Base-by-base conservation (phyloP, 2,329 filamentous ascomycete species). In the Colletotrichum sp. region DNA sequence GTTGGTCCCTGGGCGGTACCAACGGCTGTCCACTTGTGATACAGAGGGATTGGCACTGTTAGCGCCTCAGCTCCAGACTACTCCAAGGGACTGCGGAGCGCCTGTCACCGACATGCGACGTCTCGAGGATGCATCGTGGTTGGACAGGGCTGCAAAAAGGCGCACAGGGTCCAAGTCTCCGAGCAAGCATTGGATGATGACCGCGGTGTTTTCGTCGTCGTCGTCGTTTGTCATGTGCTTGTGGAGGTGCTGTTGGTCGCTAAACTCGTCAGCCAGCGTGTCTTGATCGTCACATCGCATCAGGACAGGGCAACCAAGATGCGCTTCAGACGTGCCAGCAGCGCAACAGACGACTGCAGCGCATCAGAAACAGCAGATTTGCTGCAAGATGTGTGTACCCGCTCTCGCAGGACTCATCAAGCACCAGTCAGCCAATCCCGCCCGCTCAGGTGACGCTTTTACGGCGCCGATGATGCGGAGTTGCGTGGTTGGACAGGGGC, bases 311-410 rank as follows among this genome's bases (percentile, higher is more conserved):
- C 34, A 61, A 48, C 36, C 59, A 70, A 70, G 65, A 63, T 61
- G 65, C 65, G 55, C 55, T 26, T 63, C 43, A 63, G 59, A 26
- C 55, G 61, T 32, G 64, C 59, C 73, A 68, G 32, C 57, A 48
- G 30, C 57, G 70, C 64, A 60, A 30, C 30, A 59, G 39, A 68
- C 55, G 43, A 28, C 61, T 32, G 39, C 57, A 68, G 70, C 73
- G 73, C 64, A 75, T 75, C 70, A 72, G 69, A 68, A 68, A 75
- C 69, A 68, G 64, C 73, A 75, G 71, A 68, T 60, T 72, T 75
- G 70, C 73, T 74, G 74, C 74, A 24, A 75, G 66, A 76, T 76
- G 66, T 75, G 60, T 76, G 71, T 71, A 76, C 71, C 74, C 71
- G 74, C 74, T 57, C 60, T 76, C 71, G 71, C 74, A 67, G 74